These are phyloP conservation scores for Emmonsiellopsis sp. DNA, from an alignment of 2,329 filamentous ascomycete genomes.

Conservation along the genomic window DNA sequence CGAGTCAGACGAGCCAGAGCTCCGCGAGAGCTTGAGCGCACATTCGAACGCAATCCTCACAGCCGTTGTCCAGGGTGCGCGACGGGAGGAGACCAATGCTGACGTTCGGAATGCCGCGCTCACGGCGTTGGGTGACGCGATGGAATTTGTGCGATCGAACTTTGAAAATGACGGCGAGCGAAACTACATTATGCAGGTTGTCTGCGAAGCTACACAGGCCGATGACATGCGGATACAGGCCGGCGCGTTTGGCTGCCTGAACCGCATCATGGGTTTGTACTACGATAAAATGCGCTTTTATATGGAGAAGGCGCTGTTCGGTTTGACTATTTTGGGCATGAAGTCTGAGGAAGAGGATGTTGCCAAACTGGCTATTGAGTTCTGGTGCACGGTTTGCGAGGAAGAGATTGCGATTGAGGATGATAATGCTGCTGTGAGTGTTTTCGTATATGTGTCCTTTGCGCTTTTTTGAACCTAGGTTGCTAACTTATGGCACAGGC, in stretches of 20 bases:
- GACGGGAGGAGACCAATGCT: conserved; percentile 86
- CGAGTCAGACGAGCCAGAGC: conserved; percentile 83
- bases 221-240: conserved; percentile 86
- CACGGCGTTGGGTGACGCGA: conserved; percentile 85
- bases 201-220: conserved; percentile 96
- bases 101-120: conserved; percentile 92
- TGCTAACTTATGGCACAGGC: conserved; percentile 30
- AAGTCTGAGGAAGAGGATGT: conserved; percentile 97
- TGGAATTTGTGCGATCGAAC: conserved; percentile 96
- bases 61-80: conserved; percentile 91
- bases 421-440: conserved; percentile 70
- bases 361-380: conserved; percentile 94
- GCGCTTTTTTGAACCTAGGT: neutral
- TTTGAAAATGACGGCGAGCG: conserved; percentile 98
- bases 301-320: conserved; percentile 99
- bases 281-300: conserved; percentile 99
- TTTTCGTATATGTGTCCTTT: neutral
- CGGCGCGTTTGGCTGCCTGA: conserved; percentile 91
- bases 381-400: conserved; percentile 99
- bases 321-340: conserved; percentile 95
- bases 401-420: conserved; percentile 98
- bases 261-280: conserved; percentile 97
- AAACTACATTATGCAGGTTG: conserved; percentile 99
- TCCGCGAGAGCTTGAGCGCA: conserved; percentile 67
- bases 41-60: conserved; percentile 98